These are phyloP conservation scores for Danielia oregonensis DNA, from an alignment of 805 yeast genomes.

Conservation along the genomic window DNA sequence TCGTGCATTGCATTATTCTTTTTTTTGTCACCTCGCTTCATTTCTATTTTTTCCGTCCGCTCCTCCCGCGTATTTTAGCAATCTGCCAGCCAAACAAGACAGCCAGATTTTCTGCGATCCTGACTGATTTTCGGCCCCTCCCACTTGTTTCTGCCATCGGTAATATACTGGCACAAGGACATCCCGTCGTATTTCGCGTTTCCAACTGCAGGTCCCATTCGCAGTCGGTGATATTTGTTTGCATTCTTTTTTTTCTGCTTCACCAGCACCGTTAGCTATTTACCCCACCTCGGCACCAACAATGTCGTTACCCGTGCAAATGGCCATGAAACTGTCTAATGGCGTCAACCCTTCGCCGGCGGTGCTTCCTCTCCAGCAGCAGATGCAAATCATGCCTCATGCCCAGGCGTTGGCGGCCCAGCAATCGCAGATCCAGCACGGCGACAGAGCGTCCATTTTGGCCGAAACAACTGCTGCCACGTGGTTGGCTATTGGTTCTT, in stretches of 20 bases:
- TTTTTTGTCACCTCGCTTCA: too few relatives aligned
- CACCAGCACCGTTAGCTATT: background rate
- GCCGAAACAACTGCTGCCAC: slow-evolving; percentile 68
- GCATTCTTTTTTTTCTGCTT: slow-evolving; percentile 1
- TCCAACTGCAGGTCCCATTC: slow-evolving; percentile 11
- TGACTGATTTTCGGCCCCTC: too few relatives aligned
- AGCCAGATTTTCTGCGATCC: too few relatives aligned
- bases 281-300: background rate
- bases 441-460: slow-evolving; percentile 13
- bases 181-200: slow-evolving; percentile 12
- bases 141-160: too few relatives aligned
- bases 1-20: too few relatives aligned
- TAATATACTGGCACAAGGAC: too few relatives aligned
- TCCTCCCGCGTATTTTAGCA: too few relatives aligned
- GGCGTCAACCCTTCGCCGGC: slow-evolving; percentile 11
- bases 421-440: slow-evolving; percentile 5
- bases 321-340: slow-evolving; percentile 17
- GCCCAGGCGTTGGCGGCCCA: slow-evolving; percentile 7
- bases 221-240: slow-evolving; percentile 1
- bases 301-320: slow-evolving; percentile 19
- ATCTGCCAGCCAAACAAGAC: too few relatives aligned
- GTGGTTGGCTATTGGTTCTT: slow-evolving; percentile 84
- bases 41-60: too few relatives aligned
- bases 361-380: slow-evolving; percentile 15
- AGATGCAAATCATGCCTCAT: slow-evolving; percentile 17